Percentiles rank a stretch among this genome's conserved stretches.
phyloP scores from a whole-genome alignment of 306 rosid genomes.

The Luffa aegyptiaca region DNA sequence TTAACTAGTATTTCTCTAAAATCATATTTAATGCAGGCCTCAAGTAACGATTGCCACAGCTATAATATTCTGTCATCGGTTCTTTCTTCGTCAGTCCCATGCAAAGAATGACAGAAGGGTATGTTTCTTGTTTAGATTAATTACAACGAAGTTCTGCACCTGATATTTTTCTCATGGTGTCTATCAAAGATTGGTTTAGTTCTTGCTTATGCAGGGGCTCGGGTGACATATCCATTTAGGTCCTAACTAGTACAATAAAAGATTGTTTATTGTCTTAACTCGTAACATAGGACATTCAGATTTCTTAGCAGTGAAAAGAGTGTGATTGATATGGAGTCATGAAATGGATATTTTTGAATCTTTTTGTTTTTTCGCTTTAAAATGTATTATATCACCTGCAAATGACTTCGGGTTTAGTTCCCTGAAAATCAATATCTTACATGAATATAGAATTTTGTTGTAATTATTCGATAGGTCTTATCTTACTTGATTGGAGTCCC shows the following conservation, averaged over 20 bases:
- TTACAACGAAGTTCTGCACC: neutral
- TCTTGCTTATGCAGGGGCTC: neutral
- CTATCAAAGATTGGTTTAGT: neutral
- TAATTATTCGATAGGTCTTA: neutral
- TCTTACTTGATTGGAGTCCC: too few relatives aligned
- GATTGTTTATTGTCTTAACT: neutral
- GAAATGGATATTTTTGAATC: neutral
- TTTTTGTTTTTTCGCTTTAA: neutral
- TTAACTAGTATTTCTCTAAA: neutral
- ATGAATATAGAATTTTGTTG: neutral
- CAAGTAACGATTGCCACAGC: constrained; percentile 98
- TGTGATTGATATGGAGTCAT: neutral
- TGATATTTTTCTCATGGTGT: neutral
- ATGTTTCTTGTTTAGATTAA: constrained; percentile 20
- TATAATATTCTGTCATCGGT: constrained; percentile 90
- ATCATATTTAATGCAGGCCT: constrained; percentile 54
- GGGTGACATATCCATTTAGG: neutral
- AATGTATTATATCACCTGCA: neutral
- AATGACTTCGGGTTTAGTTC: neutral
- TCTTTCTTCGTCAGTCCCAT: constrained; percentile 95
- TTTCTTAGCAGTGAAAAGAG: neutral
- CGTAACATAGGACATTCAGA: neutral
- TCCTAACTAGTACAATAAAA: neutral
- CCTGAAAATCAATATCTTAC: neutral
- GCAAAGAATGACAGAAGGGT: constrained; percentile 98